A percentile compares a stretch with the other conserved stretches of the same genome.
These are phyloP conservation scores for Phytopythium sindhum DNA, from an alignment of 352 stramenopile genomes.

Conservation along the genomic window DNA sequence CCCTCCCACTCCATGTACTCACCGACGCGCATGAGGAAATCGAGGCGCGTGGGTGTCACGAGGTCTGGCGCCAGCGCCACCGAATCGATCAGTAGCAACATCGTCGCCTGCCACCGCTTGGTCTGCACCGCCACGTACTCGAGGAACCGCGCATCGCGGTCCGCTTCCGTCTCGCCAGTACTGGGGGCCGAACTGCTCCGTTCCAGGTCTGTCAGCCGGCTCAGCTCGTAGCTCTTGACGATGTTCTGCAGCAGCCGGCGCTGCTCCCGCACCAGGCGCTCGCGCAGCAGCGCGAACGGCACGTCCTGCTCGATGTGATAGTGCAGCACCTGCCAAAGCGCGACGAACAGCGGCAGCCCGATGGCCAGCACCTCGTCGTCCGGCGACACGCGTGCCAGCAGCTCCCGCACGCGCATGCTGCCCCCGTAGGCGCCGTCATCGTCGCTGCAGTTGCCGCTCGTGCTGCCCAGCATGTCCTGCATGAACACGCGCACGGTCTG, in stretches of 20 bases:
- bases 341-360: constrained; percentile 69
- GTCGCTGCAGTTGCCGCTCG: constrained; percentile 12
- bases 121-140: constrained; percentile 64
- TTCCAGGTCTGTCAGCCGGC: constrained; percentile 13
- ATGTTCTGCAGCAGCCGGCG: constrained; percentile 56
- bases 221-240: constrained; percentile 59
- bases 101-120: constrained; percentile 79
- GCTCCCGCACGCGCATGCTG: constrained; percentile 22
- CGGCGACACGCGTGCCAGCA: constrained; percentile 41
- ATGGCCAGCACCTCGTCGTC: constrained; percentile 65
- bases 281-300: constrained; percentile 46
- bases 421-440: not conserved
- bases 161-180: constrained; percentile 3
- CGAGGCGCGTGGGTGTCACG: constrained; percentile 53
- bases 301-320: constrained; percentile 87
- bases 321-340: constrained; percentile 78
- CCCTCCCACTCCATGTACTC: constrained; percentile 87
- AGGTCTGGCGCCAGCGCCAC: constrained; percentile 54
- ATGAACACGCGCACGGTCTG: constrained; percentile 55
- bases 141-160: constrained; percentile 34
- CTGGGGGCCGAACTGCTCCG: not conserved
- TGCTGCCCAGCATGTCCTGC: constrained; percentile 29
- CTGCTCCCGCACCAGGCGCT: constrained; percentile 58
- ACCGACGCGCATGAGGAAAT: constrained; percentile 61
- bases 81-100: constrained; percentile 78